phyloP scores from a whole-genome alignment of 2,329 filamentous ascomycete species.

The Monilinia vaccinii-corymbosi region DNA sequence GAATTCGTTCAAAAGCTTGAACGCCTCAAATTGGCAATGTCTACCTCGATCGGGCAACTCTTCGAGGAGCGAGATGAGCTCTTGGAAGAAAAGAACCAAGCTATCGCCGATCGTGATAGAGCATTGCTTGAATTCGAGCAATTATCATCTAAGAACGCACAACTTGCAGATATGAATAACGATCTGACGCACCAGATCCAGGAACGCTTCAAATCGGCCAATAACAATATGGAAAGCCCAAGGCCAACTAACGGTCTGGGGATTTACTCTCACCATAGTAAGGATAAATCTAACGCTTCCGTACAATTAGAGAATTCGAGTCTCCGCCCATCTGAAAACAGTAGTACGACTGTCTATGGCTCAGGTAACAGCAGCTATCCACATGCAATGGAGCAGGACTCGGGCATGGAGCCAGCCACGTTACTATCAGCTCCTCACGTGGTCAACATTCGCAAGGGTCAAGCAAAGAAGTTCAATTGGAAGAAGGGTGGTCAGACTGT shows the following conservation, averaged over 20 bases:
- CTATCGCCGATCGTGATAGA: constrained; percentile 81
- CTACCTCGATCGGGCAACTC: constrained; percentile 48
- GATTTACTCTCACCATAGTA: constrained; percentile 46
- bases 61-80: constrained; percentile 69
- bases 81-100: constrained; percentile 73
- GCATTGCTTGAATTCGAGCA: constrained; percentile 94
- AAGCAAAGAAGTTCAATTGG: constrained; percentile 94
- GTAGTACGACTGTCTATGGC: constrained; percentile 30
- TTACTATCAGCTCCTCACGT: constrained; percentile 62
- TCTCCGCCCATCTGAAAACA: constrained; percentile 32
- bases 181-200: constrained; percentile 92
- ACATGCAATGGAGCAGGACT: constrained; percentile 29
- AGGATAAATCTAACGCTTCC: constrained; percentile 37
- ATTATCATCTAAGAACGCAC: constrained; percentile 85
- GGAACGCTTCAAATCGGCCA: constrained; percentile 79
- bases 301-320: constrained; percentile 27
- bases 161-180: constrained; percentile 91
- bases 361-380: constrained; percentile 25
- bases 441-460: constrained; percentile 88
- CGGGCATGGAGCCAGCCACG: constrained; percentile 26
- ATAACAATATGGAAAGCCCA: constrained; percentile 37
- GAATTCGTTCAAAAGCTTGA: constrained; percentile 74
- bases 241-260: constrained; percentile 44
- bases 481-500: constrained; percentile 93
- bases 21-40: constrained; percentile 50